Percentiles rank a stretch among this genome's conserved stretches.
Conservation (phyloP, 208 protist species). For the Porcisia hertigi region DNA sequence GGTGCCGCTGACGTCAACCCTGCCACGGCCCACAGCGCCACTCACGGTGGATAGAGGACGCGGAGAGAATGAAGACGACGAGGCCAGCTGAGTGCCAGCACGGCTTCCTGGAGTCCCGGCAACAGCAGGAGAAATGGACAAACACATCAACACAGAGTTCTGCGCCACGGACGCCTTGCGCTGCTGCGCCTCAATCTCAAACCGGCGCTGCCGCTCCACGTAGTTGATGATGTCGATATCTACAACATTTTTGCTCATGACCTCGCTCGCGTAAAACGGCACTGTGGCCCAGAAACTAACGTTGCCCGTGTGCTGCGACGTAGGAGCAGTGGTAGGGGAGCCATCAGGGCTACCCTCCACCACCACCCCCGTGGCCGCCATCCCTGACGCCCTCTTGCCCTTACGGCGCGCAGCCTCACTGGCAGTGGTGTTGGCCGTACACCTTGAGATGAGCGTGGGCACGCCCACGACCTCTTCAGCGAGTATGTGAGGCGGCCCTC, state of each 20-base stretch:
- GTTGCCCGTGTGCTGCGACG: neutral
- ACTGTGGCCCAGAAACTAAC: slow-evolving; percentile 24
- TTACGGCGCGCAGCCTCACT: neutral
- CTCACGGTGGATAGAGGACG: slow-evolving; percentile 6
- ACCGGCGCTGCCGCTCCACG: slow-evolving; percentile 54
- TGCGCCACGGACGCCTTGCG: slow-evolving; percentile 3
- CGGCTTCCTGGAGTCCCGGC: neutral
- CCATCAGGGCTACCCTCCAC: neutral
- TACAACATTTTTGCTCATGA: slow-evolving; percentile 32
- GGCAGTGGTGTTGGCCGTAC: neutral
- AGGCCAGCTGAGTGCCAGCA: neutral
- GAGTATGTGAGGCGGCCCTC: slow-evolving; percentile 5
- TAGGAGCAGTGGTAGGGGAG: neutral
- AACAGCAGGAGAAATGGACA: slow-evolving; percentile 7
- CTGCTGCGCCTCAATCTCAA: slow-evolving; percentile 28
- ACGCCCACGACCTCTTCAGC: slow-evolving; percentile 27
- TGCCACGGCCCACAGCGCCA: neutral
- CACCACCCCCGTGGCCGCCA: neutral
- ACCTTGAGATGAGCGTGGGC: neutral
- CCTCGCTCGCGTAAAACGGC: slow-evolving; percentile 35
- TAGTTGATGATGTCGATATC: slow-evolving; percentile 62
- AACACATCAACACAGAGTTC: slow-evolving; percentile 6
- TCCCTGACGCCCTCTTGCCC: neutral
- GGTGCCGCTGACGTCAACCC: neutral
- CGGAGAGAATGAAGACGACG: slow-evolving; percentile 17